These are phyloP conservation scores for Pythium myriotylum DNA, from an alignment of 352 stramenopile species.

Conservation along the genomic window DNA sequence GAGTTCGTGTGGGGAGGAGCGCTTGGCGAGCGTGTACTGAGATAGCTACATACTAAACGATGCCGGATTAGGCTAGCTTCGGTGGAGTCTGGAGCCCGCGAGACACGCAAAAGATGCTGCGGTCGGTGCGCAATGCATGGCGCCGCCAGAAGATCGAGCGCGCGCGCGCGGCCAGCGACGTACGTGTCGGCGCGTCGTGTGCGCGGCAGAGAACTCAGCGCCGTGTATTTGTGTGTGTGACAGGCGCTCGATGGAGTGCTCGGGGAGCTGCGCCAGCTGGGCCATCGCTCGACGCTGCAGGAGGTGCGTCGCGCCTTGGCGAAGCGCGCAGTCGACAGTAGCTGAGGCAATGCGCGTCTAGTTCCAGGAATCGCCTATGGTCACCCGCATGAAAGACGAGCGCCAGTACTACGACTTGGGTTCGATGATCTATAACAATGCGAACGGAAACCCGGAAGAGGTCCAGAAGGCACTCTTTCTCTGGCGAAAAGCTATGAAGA, in stretches of 20 bases:
- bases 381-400: constrained; percentile 54
- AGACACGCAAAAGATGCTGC: constrained; percentile 18
- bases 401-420: constrained; percentile 69
- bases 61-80: constrained; percentile 14
- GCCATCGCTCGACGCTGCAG: constrained; percentile 52
- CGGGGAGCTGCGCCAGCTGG: constrained; percentile 52
- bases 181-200: constrained; percentile 14
- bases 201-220: background rate
- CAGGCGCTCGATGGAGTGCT: constrained; percentile 70
- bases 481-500: constrained; percentile 85
- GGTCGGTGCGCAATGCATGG: constrained; percentile 34
- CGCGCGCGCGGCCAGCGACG: constrained; percentile 48
- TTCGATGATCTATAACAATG: constrained; percentile 88
- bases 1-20: constrained; percentile 31
- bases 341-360: constrained; percentile 15
- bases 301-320: constrained; percentile 22
- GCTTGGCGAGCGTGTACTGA: constrained; percentile 20
- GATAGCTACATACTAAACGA: constrained; percentile 5
- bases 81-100: no score
- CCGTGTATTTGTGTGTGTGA: background rate
- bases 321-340: background rate
- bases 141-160: constrained; percentile 43
- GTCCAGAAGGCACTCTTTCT: constrained; percentile 75
- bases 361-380: constrained; percentile 71
- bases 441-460: constrained; percentile 54